Base-by-base conservation (phyloP, 2,329 filamentous ascomycete genomes). In the Penicillium sp. region DNA sequence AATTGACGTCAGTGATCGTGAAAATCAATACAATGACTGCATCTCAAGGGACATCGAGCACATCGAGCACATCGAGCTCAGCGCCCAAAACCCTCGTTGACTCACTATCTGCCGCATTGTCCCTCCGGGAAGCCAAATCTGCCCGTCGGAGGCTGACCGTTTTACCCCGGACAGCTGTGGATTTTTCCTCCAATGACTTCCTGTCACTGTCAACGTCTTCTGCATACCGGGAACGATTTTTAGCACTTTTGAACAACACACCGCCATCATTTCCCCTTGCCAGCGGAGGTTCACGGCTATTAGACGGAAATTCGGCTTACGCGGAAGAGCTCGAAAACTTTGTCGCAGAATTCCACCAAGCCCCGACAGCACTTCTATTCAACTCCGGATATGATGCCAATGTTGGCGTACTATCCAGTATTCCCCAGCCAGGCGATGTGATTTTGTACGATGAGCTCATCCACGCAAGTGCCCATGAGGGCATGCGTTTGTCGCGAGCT, bases 381-480 rank as follows among this genome's bases (percentile, higher is more conserved):
- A 85, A 85, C 60, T 88, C 86, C 0, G 87, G 86, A 0, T 87
- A 83, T 56, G 86, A 89, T 61, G 87, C 86, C 17, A 89, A 89
- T 64, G 79, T 83, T 0, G 86, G 85, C 0, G 76, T 89, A 1
- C 82, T 89, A n/a, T 76, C 80, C 2, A 84, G 81, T 54, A 76
- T 86, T 1, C 85, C 86, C 1, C 85, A 86, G 61, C 76, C 75
- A 0, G 84, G 81, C 0, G 87, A 90, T 69, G 66, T 82, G 1
- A 79, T 94, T 23, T 70, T 94, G 0, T 88, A 90, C 63, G 90
- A 93, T 66, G 88, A 89, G 69, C 78, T 89, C 33, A 86, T 93
- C 15, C 90, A 93, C 65, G 90, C 90, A 0, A 92, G 88, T 64
- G 84, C 87, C 1, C 89, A 91, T 58, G 89, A 93, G 69, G 90